Percentiles rank a stretch among this genome's conserved stretches.
phyloP scores from a whole-genome alignment of 495 filamentous ascomycete genomes.

The Penicillium egyptiacum region DNA sequence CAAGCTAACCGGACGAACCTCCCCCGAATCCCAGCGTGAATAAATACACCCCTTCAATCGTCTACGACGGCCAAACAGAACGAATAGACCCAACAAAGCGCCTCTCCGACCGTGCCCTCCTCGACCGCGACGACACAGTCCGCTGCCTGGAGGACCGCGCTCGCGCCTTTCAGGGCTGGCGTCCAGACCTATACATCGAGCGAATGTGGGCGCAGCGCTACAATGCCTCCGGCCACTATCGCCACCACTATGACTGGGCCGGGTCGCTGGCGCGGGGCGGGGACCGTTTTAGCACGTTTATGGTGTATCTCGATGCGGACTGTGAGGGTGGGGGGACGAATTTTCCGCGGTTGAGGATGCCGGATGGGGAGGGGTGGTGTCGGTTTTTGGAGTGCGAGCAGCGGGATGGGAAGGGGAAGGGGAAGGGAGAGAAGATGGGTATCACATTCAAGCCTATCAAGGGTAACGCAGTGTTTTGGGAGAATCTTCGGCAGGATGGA shows the following conservation, averaged over 20 bases:
- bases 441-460: slow-evolving; percentile 65
- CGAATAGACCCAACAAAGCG: slow-evolving; percentile 49
- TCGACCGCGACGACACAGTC: slow-evolving; percentile 58
- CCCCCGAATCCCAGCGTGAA: slow-evolving; percentile 31
- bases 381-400: slow-evolving; percentile 59
- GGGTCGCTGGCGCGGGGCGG: slow-evolving; percentile 42
- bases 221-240: slow-evolving; percentile 56
- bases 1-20: not conserved
- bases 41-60: slow-evolving; percentile 55
- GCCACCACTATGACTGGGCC: slow-evolving; percentile 60
- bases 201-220: slow-evolving; percentile 62
- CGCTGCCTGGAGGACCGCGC: slow-evolving; percentile 70
- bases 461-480: slow-evolving; percentile 76
- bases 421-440: slow-evolving; percentile 31
- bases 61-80: slow-evolving; percentile 50
- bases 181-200: slow-evolving; percentile 58
- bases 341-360: slow-evolving; percentile 53
- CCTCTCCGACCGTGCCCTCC: slow-evolving; percentile 57
- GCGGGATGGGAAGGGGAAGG: not conserved
- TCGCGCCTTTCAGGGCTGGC: slow-evolving; percentile 69
- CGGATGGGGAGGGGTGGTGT: slow-evolving; percentile 53
- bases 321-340: slow-evolving; percentile 63
- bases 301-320: slow-evolving; percentile 61
- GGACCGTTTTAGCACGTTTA: slow-evolving; percentile 56
- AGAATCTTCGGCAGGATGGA: slow-evolving; percentile 65